phyloP scores from a whole-genome alignment of 2,329 filamentous ascomycete species.

The Aspergillus vadensis region DNA sequence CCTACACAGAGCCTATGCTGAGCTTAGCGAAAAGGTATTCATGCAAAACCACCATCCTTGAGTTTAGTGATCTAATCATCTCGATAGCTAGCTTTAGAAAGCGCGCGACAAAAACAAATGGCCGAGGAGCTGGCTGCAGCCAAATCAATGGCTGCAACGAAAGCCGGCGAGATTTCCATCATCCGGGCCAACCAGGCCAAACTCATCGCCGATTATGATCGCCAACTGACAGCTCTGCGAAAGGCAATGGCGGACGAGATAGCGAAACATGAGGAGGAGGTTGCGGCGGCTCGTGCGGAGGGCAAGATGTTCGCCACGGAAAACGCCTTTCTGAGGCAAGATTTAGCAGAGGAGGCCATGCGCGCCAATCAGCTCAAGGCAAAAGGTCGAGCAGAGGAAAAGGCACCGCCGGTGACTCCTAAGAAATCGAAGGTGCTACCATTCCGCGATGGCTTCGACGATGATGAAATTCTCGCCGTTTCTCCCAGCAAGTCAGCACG shows the following conservation, averaged over 20 bases:
- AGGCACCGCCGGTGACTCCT: constrained; percentile 51
- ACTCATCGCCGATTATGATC: constrained; percentile 55
- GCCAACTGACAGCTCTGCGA: constrained; percentile 54
- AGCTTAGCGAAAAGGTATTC: constrained; percentile 31
- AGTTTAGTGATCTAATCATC: constrained; percentile 12
- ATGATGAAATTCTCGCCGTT: constrained; percentile 58
- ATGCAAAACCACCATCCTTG: not conserved
- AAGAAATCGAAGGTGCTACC: constrained; percentile 51
- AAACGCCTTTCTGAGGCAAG: constrained; percentile 62
- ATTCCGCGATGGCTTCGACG: constrained; percentile 65
- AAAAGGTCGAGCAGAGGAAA: constrained; percentile 40
- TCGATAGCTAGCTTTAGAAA: constrained; percentile 42
- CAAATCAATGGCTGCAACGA: constrained; percentile 49
- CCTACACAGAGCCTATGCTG: constrained; percentile 17
- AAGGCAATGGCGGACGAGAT: constrained; percentile 57
- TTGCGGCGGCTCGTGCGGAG: constrained; percentile 57
- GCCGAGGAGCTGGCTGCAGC: constrained; percentile 42
- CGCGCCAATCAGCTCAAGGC: constrained; percentile 46
- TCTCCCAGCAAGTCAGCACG: constrained; percentile 57
- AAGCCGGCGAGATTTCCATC: constrained; percentile 64
- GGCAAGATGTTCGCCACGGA: constrained; percentile 60
- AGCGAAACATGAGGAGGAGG: constrained; percentile 55
- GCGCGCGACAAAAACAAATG: constrained; percentile 43
- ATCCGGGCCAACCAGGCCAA: constrained; percentile 61
- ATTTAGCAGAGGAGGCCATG: constrained; percentile 58